A percentile compares a stretch with the other conserved stretches of the same genome.
phyloP scores from a whole-genome alignment of 192 early-diverging fungal genomes.

The Entomortierella lignicola region DNA sequence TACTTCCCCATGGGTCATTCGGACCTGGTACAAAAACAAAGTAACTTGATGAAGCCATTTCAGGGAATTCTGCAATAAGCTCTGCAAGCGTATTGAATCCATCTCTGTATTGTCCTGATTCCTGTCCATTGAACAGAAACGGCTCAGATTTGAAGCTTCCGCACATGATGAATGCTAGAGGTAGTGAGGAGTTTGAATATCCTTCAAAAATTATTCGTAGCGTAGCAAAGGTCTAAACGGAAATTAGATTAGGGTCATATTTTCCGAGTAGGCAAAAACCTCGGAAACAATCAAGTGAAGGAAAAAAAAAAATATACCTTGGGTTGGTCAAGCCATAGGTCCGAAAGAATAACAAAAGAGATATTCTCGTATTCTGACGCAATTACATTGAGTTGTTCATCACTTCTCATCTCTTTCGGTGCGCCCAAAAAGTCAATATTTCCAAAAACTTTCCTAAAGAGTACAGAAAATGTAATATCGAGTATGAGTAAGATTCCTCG shows the following conservation, averaged over 20 bases:
- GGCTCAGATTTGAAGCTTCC: slow-evolving; percentile 88
- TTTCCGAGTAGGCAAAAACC: background rate
- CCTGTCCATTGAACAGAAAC: slow-evolving; percentile 71
- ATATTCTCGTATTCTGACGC: slow-evolving; percentile 60
- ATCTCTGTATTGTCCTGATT: slow-evolving; percentile 73
- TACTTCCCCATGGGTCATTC: slow-evolving; percentile 83
- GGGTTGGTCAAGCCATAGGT: slow-evolving; percentile 89
- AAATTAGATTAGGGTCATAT: background rate
- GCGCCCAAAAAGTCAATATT: slow-evolving; percentile 69
- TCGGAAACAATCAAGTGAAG: background rate
- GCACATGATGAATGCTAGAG: slow-evolving; percentile 87
- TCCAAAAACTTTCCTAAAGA: slow-evolving; percentile 60
- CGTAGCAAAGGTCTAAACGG: slow-evolving; percentile 72
- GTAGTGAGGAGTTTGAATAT: slow-evolving; percentile 71
- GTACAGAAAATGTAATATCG: background rate
- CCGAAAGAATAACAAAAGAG: slow-evolving; percentile 84
- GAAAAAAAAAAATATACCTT: slow-evolving; percentile 56
- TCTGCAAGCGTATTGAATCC: slow-evolving; percentile 67
- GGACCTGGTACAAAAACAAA: slow-evolving; percentile 94
- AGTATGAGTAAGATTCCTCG: no score
- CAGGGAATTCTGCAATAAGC: slow-evolving; percentile 73
- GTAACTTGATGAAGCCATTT: slow-evolving; percentile 65
- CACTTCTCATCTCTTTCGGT: slow-evolving; percentile 61
- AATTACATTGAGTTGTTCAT: slow-evolving; percentile 60
- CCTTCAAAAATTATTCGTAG: slow-evolving; percentile 79